phyloP scores from a whole-genome alignment of 2,329 filamentous ascomycete species.

The Decorospora gaudefroyi region DNA sequence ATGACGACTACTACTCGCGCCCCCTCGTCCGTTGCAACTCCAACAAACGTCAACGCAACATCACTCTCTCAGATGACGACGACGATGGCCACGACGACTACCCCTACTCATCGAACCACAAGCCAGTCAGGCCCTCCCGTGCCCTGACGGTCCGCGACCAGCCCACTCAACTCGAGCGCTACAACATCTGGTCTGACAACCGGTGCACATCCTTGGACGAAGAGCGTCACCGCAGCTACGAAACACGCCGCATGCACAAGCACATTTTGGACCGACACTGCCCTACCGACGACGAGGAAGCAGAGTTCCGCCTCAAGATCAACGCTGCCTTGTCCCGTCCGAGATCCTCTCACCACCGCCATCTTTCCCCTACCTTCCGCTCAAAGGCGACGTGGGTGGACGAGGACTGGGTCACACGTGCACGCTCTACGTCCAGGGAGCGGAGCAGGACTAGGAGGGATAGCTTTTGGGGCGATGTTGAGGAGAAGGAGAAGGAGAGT shows the following conservation, averaged over 20 bases:
- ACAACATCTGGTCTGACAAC: slow-evolving; percentile 37
- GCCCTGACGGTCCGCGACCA: slow-evolving; percentile 34
- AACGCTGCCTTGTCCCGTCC: slow-evolving; percentile 28
- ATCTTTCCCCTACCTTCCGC: slow-evolving; percentile 19
- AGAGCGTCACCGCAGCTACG: slow-evolving; percentile 8
- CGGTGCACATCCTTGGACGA: slow-evolving; percentile 11
- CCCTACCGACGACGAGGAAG: slow-evolving; percentile 18
- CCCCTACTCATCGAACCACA: slow-evolving; percentile 27
- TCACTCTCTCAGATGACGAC: slow-evolving; percentile 31
- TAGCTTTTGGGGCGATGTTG: slow-evolving; percentile 20
- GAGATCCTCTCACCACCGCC: slow-evolving; percentile 20
- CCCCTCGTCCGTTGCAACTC: slow-evolving; percentile 31
- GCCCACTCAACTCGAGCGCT: slow-evolving; percentile 39
- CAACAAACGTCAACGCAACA: slow-evolving; percentile 31
- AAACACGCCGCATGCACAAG: slow-evolving; percentile 11
- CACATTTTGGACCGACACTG: slow-evolving; percentile 10
- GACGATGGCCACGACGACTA: slow-evolving; percentile 40
- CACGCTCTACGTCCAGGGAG: slow-evolving; percentile 20
- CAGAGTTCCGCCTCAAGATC: slow-evolving; percentile 30
- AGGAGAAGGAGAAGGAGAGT: slow-evolving; percentile 20
- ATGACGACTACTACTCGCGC: slow-evolving; percentile 23
- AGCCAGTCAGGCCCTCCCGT: slow-evolving; percentile 24
- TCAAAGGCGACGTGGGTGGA: slow-evolving; percentile 29
- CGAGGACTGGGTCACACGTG: slow-evolving; percentile 35
- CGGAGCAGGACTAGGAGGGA: slow-evolving; percentile 8